Conservation (phyloP, 1,139 yeast genomes). For the Pneumocystis wakefieldiae region DNA sequence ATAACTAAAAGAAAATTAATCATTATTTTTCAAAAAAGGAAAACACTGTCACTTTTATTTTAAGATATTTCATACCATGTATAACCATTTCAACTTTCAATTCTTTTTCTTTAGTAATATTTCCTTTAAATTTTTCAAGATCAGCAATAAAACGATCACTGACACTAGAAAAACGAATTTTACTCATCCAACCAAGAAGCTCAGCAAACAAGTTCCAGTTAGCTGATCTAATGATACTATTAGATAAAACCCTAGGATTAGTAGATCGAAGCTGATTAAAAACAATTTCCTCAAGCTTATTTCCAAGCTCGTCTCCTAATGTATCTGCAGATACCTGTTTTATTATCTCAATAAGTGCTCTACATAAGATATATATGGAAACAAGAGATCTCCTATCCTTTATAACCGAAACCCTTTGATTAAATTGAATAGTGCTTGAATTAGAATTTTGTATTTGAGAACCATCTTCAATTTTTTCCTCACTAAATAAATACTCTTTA, state of each 20-base stretch:
- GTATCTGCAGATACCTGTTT: slow-evolving; percentile 64
- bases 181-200: slow-evolving; percentile 79
- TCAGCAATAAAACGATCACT: slow-evolving; percentile 91
- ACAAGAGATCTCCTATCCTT: slow-evolving; percentile 80
- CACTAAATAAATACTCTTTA: slow-evolving; percentile 30
- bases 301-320: slow-evolving; percentile 67
- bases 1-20: slow-evolving; percentile 24
- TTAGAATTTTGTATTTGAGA: neutral
- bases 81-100: slow-evolving; percentile 61
- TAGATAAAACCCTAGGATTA: slow-evolving; percentile 54
- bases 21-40: neutral
- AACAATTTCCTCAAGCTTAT: slow-evolving; percentile 79
- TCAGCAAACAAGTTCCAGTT: slow-evolving; percentile 92
- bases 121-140: slow-evolving; percentile 43
- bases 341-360: slow-evolving; percentile 85
- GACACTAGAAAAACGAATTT: slow-evolving; percentile 64
- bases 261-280: slow-evolving; percentile 79
- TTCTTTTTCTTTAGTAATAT: slow-evolving; percentile 45
- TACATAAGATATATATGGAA: slow-evolving; percentile 76
- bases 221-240: slow-evolving; percentile 66
- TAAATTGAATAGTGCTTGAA: neutral
- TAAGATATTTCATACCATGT: slow-evolving; percentile 79
- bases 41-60: slow-evolving; percentile 34
- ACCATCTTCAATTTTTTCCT: slow-evolving; percentile 20
- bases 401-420: slow-evolving; percentile 34